Evolutionary conservation across 495 filamentous ascomycete species (phyloP), one percentile per base, ranked within the genome.

Genomic region (Xylaria venustula): DNA sequence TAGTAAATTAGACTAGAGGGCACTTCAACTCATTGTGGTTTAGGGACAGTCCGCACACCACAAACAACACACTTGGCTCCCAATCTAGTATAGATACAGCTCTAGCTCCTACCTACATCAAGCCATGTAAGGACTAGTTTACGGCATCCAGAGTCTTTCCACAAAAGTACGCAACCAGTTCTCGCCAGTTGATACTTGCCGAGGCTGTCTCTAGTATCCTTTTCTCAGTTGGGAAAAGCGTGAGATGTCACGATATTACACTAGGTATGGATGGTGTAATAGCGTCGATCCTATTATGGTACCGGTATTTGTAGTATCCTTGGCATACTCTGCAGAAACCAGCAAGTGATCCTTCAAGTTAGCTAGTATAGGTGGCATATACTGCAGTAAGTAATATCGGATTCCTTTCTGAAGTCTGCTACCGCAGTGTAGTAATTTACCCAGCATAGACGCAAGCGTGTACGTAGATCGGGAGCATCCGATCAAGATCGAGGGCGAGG

Each of bases 221-320:
- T 44, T 25, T 11, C 58, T 45, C 6, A 19, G 20, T 61, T 41
- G 32, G 58, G 58, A 3, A 25, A 61, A 32, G 58, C 50, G 58
- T 54, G 11, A 45, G 26, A 37, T 60, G 58, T 46, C 58, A 54
- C 14, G 14, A 40, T 19, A 15, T 30, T 44, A 14, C 11, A 5
- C 30, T 41, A 48, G 49, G 50, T 15, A 47, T 20, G 7, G 3
- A 22, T 14, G 7, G 2, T 22, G 40, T 36, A 5, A 22, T 14
- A 8, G 2, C 14, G 40, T 36, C 26, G 57, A 60, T 52, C 57
- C 37, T 45, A 17, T 30, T 12, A 22, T 23, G 45, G 42, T 41
- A 17, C 12, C 6, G 11, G n/a, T 34, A 42, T n/a, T 44, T 42
- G 37, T 23, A 34, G 53, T 17, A 45, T 34, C 53, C 47, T 60